These are phyloP conservation scores for Flaveria robusta DNA, from an alignment of 129 eudicot species.

Conservation along the genomic window DNA sequence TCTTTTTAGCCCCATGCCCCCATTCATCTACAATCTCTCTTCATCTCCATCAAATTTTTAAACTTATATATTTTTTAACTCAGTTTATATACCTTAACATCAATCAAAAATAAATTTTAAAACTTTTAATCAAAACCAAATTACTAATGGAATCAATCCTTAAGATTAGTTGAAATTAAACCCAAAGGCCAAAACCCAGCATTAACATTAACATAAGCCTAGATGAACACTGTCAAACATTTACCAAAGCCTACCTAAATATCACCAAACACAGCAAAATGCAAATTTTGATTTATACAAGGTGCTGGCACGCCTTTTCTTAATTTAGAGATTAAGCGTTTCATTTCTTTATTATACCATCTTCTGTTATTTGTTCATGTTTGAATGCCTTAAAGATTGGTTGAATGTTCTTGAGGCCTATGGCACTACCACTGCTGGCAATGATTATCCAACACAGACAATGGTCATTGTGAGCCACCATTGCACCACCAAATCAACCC, in stretches of 20 bases:
- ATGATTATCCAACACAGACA: not conserved
- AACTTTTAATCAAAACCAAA: not conserved
- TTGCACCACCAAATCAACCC: not conserved
- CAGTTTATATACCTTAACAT: not conserved
- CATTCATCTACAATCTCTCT: not conserved
- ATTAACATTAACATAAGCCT: not conserved
- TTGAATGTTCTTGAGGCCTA: not conserved
- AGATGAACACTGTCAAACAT: not conserved
- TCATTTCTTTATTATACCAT: not conserved
- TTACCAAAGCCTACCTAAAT: not conserved
- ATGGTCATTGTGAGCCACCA: not conserved
- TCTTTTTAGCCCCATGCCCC: not conserved
- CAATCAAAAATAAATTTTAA: not conserved
- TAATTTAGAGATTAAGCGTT: not conserved
- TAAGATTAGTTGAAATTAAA: not conserved
- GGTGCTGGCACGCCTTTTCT: not conserved
- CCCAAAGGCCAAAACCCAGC: not conserved
- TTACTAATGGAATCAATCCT: not conserved
- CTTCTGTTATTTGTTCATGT: not conserved
- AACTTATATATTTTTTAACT: not conserved
- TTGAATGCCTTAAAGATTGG: not conserved
- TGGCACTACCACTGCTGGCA: not conserved
- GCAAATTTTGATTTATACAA: not conserved
- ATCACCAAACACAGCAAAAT: not conserved
- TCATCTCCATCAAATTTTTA: not conserved